Percentiles rank a stretch among this genome's conserved stretches.
phyloP scores from a whole-genome alignment of 768 basidiomycete genomes.

The Nidularia pulvinata region DNA sequence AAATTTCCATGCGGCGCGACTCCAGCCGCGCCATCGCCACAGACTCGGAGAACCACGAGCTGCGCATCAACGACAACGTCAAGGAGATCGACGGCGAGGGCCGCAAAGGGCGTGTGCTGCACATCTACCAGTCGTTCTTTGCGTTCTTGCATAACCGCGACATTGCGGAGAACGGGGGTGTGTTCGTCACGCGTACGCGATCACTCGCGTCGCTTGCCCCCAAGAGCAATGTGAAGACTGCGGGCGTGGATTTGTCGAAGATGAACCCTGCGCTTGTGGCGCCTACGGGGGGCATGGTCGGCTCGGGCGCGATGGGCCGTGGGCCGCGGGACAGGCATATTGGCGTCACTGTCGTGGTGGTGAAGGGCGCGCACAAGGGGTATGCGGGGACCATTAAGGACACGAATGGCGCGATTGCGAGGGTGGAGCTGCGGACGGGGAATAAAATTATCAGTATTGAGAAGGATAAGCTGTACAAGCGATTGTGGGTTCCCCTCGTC shows the following conservation, averaged over 20 bases:
- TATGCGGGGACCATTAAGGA: conserved; percentile 94
- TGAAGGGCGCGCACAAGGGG: conserved; percentile 90
- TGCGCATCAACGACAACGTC: conserved; percentile 88
- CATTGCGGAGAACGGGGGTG: conserved; percentile 86
- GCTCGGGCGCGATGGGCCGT: conserved; percentile 74
- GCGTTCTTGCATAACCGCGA: conserved; percentile 96
- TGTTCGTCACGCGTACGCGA: conserved; percentile 90
- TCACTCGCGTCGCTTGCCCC: conserved; percentile 85
- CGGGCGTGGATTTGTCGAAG: conserved; percentile 79
- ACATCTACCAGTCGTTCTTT: conserved; percentile 92
- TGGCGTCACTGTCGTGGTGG: conserved; percentile 74
- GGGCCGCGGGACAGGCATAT: conserved; percentile 84
- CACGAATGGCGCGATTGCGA: conserved; percentile 81
- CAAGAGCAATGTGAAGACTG: conserved; percentile 70
- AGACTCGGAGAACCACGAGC: conserved; percentile 86
- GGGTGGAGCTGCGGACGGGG: conserved; percentile 89
- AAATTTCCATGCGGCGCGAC: conserved; percentile 90
- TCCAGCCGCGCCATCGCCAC: conserved; percentile 83
- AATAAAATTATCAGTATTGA: conserved; percentile 90
- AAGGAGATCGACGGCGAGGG: conserved; percentile 88
- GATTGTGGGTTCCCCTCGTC: conserved; percentile 52
- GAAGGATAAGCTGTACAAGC: conserved; percentile 72
- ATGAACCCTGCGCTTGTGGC: conserved; percentile 84
- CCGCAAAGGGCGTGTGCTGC: conserved; percentile 88
- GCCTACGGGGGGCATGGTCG: conserved; percentile 74